Evolutionary conservation across 768 basidiomycete species (phyloP).

Genomic region (Suillus sp.): DNA sequence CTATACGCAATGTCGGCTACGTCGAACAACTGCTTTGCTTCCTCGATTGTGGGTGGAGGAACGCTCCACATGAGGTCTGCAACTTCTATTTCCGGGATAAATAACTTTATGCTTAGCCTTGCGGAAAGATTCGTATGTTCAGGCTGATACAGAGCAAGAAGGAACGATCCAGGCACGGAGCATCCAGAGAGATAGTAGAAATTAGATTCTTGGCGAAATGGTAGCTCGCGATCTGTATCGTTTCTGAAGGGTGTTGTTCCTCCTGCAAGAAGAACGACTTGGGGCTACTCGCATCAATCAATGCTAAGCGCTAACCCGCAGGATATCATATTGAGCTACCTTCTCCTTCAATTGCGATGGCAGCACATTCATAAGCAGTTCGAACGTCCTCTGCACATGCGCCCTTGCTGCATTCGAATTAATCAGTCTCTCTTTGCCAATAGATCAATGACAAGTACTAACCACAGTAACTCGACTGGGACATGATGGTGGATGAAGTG

Average conservation of each 20-base stretch:
- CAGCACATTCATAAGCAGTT: constrained; percentile 1
- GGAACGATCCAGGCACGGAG: constrained; percentile 66
- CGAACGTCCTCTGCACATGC: constrained; percentile 7
- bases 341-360: constrained; percentile 4
- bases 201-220: constrained; percentile 79
- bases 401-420: neutral
- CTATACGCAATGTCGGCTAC: constrained; percentile 49
- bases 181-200: constrained; percentile 89
- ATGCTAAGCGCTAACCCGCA: neutral
- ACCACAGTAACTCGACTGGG: neutral
- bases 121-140: constrained; percentile 43
- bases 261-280: constrained; percentile 70
- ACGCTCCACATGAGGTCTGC: constrained; percentile 88
- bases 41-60: constrained; percentile 69
- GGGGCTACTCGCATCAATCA: constrained; percentile 47
- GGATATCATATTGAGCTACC: constrained; percentile 1
- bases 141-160: constrained; percentile 61
- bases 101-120: constrained; percentile 58
- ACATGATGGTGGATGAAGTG: neutral
- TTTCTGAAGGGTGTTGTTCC: constrained; percentile 63
- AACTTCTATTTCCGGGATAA: constrained; percentile 74
- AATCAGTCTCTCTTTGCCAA: neutral
- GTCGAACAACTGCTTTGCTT: constrained; percentile 56
- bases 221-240: constrained; percentile 84
- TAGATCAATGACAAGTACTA: neutral